These are phyloP conservation scores for Penicillium cataractarum DNA, from an alignment of 495 filamentous ascomycete genomes.

Conservation along the genomic window DNA sequence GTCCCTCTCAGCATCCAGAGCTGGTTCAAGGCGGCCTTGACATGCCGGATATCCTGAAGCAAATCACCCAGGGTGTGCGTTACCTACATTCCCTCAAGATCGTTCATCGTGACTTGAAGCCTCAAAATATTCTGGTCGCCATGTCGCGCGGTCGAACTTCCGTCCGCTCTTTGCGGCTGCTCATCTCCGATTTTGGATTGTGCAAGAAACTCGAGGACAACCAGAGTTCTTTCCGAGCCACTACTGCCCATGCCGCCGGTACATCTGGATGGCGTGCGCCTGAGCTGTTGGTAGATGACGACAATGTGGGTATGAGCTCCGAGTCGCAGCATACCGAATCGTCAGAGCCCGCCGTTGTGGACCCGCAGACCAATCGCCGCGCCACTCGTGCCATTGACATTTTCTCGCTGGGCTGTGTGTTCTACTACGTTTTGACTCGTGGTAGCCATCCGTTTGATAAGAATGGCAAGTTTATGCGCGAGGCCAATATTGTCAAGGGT, in stretches of 20 bases:
- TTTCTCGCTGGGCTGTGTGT: conserved; percentile 93
- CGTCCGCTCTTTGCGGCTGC: conserved; percentile 59
- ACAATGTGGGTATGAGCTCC: conserved; percentile 37
- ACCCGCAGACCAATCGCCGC: conserved; percentile 69
- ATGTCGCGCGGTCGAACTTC: conserved; percentile 49
- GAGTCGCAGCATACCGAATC: conserved; percentile 54
- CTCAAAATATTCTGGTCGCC: conserved; percentile 90
- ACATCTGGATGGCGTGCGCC: conserved; percentile 96
- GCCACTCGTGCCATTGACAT: conserved; percentile 96
- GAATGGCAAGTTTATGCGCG: conserved; percentile 88
- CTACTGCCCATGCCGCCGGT: conserved; percentile 89
- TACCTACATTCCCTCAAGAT: conserved; percentile 92
- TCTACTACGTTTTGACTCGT: conserved; percentile 91
- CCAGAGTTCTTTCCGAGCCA: conserved; percentile 90
- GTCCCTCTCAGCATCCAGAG: conserved; percentile 62
- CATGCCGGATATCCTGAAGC: conserved; percentile 69
- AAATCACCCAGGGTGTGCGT: conserved; percentile 83
- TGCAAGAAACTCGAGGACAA: conserved; percentile 98
- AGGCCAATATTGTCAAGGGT: conserved; percentile 93
- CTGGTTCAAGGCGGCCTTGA: conserved; percentile 56
- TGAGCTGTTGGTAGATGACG: conserved; percentile 85
- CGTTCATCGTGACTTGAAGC: conserved; percentile 95
- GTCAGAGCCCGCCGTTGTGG: conserved; percentile 62
- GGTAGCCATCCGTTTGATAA: conserved; percentile 95
- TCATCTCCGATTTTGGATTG: conserved; percentile 96